These are phyloP conservation scores for Elongisporangium anandrum DNA, from an alignment of 352 stramenopile species.

Conservation along the genomic window DNA sequence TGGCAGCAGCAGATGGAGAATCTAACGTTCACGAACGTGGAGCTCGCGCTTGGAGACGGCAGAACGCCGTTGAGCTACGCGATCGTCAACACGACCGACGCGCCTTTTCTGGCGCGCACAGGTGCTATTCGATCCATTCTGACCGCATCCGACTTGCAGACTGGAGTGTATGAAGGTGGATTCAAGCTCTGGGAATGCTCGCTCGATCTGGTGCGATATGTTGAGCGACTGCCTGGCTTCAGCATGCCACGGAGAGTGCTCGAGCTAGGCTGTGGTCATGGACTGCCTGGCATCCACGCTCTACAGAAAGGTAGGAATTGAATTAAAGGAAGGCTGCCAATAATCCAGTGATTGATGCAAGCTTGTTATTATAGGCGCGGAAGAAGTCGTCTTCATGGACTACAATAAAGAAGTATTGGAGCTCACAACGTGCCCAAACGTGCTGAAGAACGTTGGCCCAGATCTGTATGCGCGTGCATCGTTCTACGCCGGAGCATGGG, in stretches of 20 bases:
- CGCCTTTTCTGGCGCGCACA: constrained; percentile 42
- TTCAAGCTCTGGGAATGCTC: constrained; percentile 88
- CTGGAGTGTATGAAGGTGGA: constrained; percentile 80
- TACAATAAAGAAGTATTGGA: constrained; percentile 88
- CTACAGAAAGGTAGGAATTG: constrained; percentile 43
- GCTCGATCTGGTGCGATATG: constrained; percentile 61
- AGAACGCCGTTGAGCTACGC: constrained; percentile 31
- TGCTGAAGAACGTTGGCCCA: constrained; percentile 35
- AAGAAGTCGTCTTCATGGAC: constrained; percentile 74
- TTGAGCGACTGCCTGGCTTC: constrained; percentile 19
- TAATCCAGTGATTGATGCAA: background rate
- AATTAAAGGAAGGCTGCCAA: background rate
- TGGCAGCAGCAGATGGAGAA: constrained; percentile 10
- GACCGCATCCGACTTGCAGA: constrained; percentile 69
- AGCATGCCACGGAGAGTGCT: constrained; percentile 37
- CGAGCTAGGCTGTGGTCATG: constrained; percentile 80
- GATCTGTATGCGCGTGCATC: constrained; percentile 28
- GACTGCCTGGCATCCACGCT: constrained; percentile 70
- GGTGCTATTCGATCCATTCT: constrained; percentile 63
- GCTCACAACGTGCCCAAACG: constrained; percentile 80
- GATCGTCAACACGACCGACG: constrained; percentile 57
- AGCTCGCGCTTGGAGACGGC: constrained; percentile 15
- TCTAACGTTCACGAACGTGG: constrained; percentile 25
- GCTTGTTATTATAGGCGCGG: no score
- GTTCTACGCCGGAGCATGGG: constrained; percentile 81